Percentiles rank a stretch among this genome's conserved stretches.
phyloP scores from a whole-genome alignment of 306 rosid genomes.

The Citrullus mucosospermus region DNA sequence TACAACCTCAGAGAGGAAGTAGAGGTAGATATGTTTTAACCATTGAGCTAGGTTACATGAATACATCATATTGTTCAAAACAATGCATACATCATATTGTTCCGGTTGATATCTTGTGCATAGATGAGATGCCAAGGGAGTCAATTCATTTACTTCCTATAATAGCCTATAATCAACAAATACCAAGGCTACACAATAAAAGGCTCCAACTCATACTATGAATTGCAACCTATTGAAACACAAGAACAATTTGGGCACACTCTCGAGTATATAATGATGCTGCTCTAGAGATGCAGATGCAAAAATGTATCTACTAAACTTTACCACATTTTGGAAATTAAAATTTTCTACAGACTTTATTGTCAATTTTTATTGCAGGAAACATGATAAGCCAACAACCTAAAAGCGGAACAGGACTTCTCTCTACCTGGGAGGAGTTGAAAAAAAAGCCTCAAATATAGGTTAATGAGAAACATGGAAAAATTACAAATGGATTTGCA shows the following conservation, averaged over 20 bases:
- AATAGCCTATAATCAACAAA: background rate
- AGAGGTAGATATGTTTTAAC: background rate
- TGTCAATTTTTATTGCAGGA: background rate
- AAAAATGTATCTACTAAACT: background rate
- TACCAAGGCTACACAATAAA: background rate
- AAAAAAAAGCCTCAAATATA: background rate
- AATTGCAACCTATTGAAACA: background rate
- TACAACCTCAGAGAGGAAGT: background rate
- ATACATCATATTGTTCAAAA: background rate
- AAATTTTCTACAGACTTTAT: background rate
- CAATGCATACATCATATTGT: background rate
- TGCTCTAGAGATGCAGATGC: background rate
- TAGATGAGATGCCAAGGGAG: background rate
- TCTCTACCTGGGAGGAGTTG: background rate
- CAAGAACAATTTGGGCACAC: background rate
- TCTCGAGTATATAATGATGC: background rate
- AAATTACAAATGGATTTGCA: background rate
- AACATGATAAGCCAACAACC: background rate
- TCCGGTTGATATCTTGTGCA: background rate
- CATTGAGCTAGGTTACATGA: background rate
- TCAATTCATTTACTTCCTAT: background rate
- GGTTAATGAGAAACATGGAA: background rate
- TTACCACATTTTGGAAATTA: background rate
- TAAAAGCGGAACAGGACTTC: background rate
- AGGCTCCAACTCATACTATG: background rate